Conservation (phyloP, 208 protist genomes). For the Acanthamoeba culbertsoni region DNA sequence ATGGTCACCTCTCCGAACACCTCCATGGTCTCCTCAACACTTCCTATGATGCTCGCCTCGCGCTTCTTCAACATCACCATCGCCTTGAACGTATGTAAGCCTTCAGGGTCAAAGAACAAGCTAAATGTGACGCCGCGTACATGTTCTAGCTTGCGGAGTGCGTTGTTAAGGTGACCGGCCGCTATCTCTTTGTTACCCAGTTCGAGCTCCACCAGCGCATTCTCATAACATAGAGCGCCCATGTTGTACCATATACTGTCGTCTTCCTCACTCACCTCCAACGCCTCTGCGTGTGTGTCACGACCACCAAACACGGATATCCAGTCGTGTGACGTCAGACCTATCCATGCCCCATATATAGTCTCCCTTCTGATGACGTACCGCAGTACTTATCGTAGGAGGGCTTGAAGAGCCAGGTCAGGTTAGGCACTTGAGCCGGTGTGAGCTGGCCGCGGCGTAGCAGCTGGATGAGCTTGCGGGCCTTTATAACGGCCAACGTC, state of each 20-base stretch:
- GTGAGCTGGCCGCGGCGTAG: background rate
- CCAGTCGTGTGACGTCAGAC: too few relatives aligned
- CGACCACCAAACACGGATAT: too few relatives aligned
- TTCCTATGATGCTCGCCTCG: background rate
- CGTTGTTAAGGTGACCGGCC: background rate
- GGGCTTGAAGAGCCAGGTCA: slow-evolving; percentile 45
- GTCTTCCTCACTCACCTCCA: slow-evolving; percentile 31
- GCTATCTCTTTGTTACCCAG: slow-evolving; percentile 11
- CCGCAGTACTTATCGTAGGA: slow-evolving; percentile 41
- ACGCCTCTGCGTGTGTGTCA: slow-evolving; percentile 12
- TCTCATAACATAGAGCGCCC: slow-evolving; percentile 4
- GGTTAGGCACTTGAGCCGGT: background rate
- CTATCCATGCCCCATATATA: too few relatives aligned
- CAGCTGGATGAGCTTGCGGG: slow-evolving; percentile 7
- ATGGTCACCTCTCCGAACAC: background rate
- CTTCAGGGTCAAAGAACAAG: background rate
- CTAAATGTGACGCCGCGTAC: background rate
- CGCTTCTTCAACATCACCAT: background rate
- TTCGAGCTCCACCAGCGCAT: background rate
- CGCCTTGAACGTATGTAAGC: background rate
- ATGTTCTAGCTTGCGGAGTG: background rate
- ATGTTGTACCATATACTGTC: slow-evolving; percentile 30
- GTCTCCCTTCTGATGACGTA: background rate
- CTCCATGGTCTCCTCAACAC: slow-evolving; percentile 9
- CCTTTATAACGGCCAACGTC: background rate